Base-by-base conservation (phyloP, 441 rosid genomes). In the Hypseocharis bilobata region DNA sequence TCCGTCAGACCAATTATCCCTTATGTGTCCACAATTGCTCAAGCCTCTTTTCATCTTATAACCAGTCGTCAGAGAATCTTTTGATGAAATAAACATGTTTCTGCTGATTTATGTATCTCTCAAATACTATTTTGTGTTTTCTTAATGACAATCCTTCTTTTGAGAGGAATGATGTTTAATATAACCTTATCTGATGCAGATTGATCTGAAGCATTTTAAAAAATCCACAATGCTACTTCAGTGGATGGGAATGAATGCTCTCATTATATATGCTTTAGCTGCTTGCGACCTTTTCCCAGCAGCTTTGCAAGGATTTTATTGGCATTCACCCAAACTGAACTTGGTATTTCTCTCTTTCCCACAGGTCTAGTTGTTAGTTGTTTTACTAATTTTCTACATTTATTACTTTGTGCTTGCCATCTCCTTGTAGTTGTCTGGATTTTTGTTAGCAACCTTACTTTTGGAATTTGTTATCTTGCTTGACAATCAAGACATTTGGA, bases 231-330 rank as follows among this genome's bases (percentile, higher is more conserved):
- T 68, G 63, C 60, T 80, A 60, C 65, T 85, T 60, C 79, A 83
- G 65, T 83, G 88, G 86, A 80, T 80, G 84, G 88, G 86, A 64
- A 77, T 83, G 88, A 86, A 83, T 76, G 88, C 88, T 30, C 78
- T 86, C 65, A 70, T 83, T 44, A 49, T 83, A 27, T 86, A 76
- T 64, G 82, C 81, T 57, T 70, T 82, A 72, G 91, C 85, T 27
- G 85, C 88, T 28, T 79, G 81, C 64, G 78, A 83, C 52, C 76
- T 85, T 72, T 82, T 83, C 28, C 77, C 86, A 0, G 79, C 77
- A 11, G 81, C 72, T 26, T 59, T 82, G 63, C 85, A 79, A 65
- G 86, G 88, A 59, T 82, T 84, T 67, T 84, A 82, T 69, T 80
- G 81, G 86, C 79, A 14, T 42, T 84, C 83, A 4, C 85, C 86